Evolutionary conservation across 2,329 filamentous ascomycete species (phyloP).

Genomic region (Fusarium ambrosium): DNA sequence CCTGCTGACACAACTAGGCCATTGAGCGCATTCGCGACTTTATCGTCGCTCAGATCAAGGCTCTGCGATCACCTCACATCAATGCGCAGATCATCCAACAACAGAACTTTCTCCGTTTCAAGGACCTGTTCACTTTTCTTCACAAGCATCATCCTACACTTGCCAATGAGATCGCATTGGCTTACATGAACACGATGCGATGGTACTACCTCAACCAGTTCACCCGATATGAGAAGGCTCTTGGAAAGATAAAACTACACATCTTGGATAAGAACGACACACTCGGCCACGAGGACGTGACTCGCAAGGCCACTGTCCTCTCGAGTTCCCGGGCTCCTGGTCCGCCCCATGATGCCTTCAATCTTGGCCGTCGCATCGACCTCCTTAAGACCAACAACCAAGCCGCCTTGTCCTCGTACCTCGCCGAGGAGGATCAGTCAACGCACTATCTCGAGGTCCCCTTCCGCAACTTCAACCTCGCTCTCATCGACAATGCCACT

Average conservation of each 20-base stretch:
- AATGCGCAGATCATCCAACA: conserved; percentile 98
- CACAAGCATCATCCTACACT: conserved; percentile 85
- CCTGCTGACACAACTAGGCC: conserved; percentile 65
- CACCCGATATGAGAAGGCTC: conserved; percentile 83
- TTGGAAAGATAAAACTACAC: conserved; percentile 89
- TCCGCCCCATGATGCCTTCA: conserved; percentile 86
- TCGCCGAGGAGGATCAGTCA: conserved; percentile 90
- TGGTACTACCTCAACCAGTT: conserved; percentile 99
- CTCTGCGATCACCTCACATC: conserved; percentile 92
- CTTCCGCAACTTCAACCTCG: conserved; percentile 95
- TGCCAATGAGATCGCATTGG: conserved; percentile 89
- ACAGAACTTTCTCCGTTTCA: conserved; percentile 89
- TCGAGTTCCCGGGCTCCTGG: conserved; percentile 62
- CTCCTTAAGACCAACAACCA: conserved; percentile 80
- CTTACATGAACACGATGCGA: conserved; percentile 98
- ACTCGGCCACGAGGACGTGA: conserved; percentile 81
- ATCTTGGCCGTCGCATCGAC: conserved; percentile 87
- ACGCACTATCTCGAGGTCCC: conserved; percentile 90
- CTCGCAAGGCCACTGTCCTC: conserved; percentile 72
- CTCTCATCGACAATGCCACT: conserved; percentile 91
- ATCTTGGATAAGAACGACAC: conserved; percentile 85
- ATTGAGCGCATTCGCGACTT: conserved; percentile 95
- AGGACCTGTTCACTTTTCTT: conserved; percentile 88
- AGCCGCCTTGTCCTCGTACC: conserved; percentile 84
- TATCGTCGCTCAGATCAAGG: conserved; percentile 93